Evolutionary conservation across 2,329 filamentous ascomycete species (phyloP).

Genomic region (Verticillium klebahnii): DNA sequence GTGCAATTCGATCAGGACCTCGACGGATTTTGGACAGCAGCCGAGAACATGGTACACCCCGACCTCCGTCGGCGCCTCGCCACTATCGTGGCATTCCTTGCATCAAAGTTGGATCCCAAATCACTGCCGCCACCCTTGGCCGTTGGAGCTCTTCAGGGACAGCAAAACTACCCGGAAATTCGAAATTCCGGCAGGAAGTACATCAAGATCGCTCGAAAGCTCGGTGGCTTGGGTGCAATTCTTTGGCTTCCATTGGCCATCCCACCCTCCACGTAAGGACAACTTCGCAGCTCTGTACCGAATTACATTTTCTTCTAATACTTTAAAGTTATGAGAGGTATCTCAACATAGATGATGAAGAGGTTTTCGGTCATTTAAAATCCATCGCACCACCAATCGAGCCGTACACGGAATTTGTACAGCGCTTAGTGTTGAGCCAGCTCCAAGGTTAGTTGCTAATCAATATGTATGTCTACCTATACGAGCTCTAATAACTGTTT

Average conservation of each 20-base stretch:
- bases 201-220: conserved; percentile 24
- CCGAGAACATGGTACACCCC: conserved; percentile 10
- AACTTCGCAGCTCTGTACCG: no score
- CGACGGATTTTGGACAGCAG: conserved; percentile 17
- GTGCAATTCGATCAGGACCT: conserved; percentile 5
- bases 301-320: neutral
- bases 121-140: neutral
- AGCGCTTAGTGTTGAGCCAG: no score
- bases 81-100: conserved; percentile 23
- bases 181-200: conserved; percentile 27
- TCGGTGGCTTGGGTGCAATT: conserved; percentile 23
- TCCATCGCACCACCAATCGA: conserved; percentile 12
- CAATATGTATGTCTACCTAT: no score
- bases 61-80: conserved; percentile 23
- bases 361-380: conserved; percentile 21
- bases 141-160: conserved; percentile 15
- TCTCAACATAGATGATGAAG: conserved; percentile 26
- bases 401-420: conserved; percentile 11
- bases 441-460: no score
- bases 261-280: conserved; percentile 26
- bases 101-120: conserved; percentile 19
- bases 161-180: conserved; percentile 18
- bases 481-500: conserved; percentile 17
- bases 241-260: conserved; percentile 26
- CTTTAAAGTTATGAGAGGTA: conserved; percentile 25